Evolutionary conservation across 805 yeast species (phyloP), one percentile per base, ranked within the genome.

Genomic region (Zygoascus ofunaensis): DNA sequence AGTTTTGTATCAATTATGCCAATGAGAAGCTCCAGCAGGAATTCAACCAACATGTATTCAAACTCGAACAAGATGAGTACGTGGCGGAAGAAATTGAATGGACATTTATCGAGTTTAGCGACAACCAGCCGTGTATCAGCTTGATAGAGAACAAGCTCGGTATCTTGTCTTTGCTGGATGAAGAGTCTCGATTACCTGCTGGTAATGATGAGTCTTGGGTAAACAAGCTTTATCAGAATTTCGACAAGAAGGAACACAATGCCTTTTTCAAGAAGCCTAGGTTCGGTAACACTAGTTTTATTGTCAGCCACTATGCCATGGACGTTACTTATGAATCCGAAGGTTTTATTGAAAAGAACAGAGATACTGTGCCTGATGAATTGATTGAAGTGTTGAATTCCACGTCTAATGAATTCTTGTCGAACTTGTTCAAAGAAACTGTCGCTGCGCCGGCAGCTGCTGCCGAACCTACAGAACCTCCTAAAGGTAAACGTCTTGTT

Each of bases 331-430:
- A 90, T 62, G 95, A 87, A 57, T 75, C 82, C 35, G 97, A 86
- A 49, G 97, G 97, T 1, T 90, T 90, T 61, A 85, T 90, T 58
- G 98, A 90, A 68, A 90, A 90, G 70, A 90, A 90, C 61, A 79
- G 97, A 69, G 98, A 90, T 64, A 87, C 97, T 5, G 97, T 90
- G 41, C 89, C 95, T 17, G 98, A 90, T 58, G 96, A 95, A 21
- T 94, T 87, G 57, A 67, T 90, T 49, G 96, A 87, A 49, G 87
- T 86, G 7, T 73, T 90, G 65, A 79, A 76, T 56, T 74, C 74
- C 14, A 67, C 95, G 0, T 69, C 74, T 15, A 87, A 84, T 61
- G 74, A 70, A 18, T 73, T 90, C 57, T 66, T 90, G 56, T 63
- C 66, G 44, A 77, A 76, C 19, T 77, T 90, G 28, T 66, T 90